Evolutionary conservation across 768 basidiomycete genomes (phyloP).

Genomic region (Harrya chromipes): DNA sequence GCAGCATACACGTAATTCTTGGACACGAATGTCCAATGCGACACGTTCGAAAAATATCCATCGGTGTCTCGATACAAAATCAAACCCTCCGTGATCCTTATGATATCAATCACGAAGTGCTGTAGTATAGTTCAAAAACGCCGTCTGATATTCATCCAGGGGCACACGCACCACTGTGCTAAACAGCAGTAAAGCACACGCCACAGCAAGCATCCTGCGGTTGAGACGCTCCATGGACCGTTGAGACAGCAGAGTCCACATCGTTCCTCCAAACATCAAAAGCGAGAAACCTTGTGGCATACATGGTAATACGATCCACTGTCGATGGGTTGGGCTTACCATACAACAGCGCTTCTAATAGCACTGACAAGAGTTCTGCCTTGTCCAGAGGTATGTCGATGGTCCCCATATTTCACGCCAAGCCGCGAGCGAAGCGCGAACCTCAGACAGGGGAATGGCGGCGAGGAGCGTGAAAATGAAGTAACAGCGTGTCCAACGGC

Average conservation of each 20-base stretch:
- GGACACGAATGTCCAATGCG: slow-evolving; percentile 6
- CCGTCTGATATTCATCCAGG: background rate
- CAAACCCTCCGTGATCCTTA: slow-evolving; percentile 20
- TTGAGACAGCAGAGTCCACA: slow-evolving; percentile 20
- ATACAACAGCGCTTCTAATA: slow-evolving; percentile 7
- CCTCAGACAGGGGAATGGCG: no score
- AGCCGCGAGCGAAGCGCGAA: no score
- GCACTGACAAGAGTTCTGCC: background rate
- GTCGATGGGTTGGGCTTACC: background rate
- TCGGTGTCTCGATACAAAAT: slow-evolving; percentile 16
- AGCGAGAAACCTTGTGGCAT: slow-evolving; percentile 26
- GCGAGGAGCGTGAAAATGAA: no score
- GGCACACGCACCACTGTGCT: slow-evolving; percentile 23
- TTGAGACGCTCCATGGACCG: slow-evolving; percentile 8
- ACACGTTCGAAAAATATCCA: slow-evolving; percentile 20
- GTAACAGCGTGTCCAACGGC: no score
- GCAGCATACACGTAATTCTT: background rate
- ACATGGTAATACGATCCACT: background rate
- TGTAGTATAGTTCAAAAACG: background rate
- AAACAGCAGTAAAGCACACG: slow-evolving; percentile 18
- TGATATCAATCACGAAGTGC: slow-evolving; percentile 21
- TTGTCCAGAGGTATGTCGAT: background rate
- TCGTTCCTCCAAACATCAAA: slow-evolving; percentile 30
- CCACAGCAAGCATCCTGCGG: slow-evolving; percentile 14
- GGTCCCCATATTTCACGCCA: no score